Percentiles rank a stretch among this genome's conserved stretches.
phyloP scores from a whole-genome alignment of 768 basidiomycete genomes.

The Wakefieldia striispora region DNA sequence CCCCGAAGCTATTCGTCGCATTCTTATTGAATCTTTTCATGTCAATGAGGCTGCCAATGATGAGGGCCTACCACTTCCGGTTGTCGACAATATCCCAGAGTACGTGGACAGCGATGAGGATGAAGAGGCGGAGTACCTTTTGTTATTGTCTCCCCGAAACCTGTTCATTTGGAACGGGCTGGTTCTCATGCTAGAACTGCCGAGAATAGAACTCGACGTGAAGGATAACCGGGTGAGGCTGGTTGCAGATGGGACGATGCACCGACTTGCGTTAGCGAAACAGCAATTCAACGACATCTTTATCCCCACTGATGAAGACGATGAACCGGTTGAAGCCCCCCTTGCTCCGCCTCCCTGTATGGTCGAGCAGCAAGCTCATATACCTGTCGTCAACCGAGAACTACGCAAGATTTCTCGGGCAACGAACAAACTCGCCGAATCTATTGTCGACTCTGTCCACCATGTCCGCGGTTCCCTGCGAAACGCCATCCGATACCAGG shows the following conservation, averaged over 20 bases:
- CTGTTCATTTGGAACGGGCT: constrained; percentile 92
- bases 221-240: constrained; percentile 89
- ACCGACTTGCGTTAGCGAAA: constrained; percentile 73
- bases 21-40: constrained; percentile 84
- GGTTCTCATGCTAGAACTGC: constrained; percentile 74
- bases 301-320: constrained; percentile 60
- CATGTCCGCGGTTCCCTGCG: constrained; percentile 72
- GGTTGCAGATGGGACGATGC: constrained; percentile 85
- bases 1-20: constrained; percentile 71
- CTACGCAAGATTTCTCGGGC: constrained; percentile 88
- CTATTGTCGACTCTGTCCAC: constrained; percentile 89
- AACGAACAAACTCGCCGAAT: constrained; percentile 86
- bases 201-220: constrained; percentile 75
- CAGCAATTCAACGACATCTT: constrained; percentile 70
- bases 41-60: constrained; percentile 58
- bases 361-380: constrained; percentile 84
- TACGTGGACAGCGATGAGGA: constrained; percentile 51
- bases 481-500: constrained; percentile 66
- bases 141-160: constrained; percentile 80
- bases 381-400: constrained; percentile 86
- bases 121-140: constrained; percentile 67
- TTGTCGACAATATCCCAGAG: constrained; percentile 36
- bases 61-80: constrained; percentile 45
- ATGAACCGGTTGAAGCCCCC: constrained; percentile 44
- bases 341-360: constrained; percentile 48